Percentiles rank a stretch among this genome's conserved stretches.
These are phyloP conservation scores for Syzygium syzygioides DNA, from an alignment of 441 rosid species.

Conservation along the genomic window DNA sequence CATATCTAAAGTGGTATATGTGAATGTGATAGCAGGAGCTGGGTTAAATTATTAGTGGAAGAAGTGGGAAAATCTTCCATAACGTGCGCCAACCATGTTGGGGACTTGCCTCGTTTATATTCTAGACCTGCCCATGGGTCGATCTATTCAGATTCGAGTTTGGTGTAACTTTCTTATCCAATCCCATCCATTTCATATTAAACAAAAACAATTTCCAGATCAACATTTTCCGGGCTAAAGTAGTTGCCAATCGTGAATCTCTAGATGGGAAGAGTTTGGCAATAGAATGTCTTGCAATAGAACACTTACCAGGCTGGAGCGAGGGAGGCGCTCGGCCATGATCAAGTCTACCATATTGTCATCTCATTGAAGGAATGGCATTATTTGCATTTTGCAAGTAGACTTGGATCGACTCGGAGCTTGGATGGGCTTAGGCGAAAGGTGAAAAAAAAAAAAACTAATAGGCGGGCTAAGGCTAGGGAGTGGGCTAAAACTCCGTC, in stretches of 20 bases:
- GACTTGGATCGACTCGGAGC: background rate
- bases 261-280: background rate
- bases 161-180: rapidly evolving
- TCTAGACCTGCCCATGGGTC: background rate
- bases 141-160: background rate
- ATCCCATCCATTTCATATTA: background rate
- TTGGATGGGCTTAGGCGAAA: background rate
- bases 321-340: background rate
- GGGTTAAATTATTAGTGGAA: background rate
- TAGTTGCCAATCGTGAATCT: background rate
- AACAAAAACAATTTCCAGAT: background rate
- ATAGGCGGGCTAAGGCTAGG: background rate
- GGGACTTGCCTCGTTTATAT: background rate
- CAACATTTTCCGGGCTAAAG: no score
- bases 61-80: background rate
- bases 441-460: no score
- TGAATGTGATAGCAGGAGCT: background rate
- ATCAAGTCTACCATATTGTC: background rate
- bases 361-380: background rate
- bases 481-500: background rate
- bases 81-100: background rate
- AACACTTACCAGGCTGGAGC: background rate
- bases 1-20: background rate
- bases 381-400: background rate
- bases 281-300: no score